These are phyloP conservation scores for Amanita pseudoporphyria DNA, from an alignment of 768 basidiomycete genomes.

Conservation along the genomic window DNA sequence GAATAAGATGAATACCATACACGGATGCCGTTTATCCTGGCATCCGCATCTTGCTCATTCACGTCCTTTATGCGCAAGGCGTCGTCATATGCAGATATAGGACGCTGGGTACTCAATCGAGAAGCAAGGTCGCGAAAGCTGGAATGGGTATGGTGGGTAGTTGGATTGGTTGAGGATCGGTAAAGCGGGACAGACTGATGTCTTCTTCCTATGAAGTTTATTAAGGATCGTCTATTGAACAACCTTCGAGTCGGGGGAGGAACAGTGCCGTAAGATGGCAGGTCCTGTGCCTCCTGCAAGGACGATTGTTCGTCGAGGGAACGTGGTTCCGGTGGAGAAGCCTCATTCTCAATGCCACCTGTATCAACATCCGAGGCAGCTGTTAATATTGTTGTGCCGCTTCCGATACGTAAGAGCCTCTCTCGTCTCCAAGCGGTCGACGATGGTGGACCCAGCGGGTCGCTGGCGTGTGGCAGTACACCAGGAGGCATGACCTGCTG, in stretches of 20 bases:
- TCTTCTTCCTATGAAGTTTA: conserved; percentile 23
- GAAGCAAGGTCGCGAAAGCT: conserved; percentile 30
- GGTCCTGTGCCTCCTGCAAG: conserved; percentile 20
- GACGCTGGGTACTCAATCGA: conserved; percentile 40
- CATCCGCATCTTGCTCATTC: conserved; percentile 39
- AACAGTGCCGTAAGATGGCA: conserved; percentile 50
- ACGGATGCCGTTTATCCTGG: conserved; percentile 77
- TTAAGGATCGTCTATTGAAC: conserved; percentile 19
- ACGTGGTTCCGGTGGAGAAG: not conserved
- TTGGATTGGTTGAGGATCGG: conserved; percentile 26
- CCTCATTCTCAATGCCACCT: not conserved
- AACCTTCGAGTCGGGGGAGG: conserved; percentile 19
- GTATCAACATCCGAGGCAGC: not conserved
- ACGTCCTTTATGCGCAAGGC: conserved; percentile 27
- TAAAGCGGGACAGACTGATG: conserved; percentile 26
- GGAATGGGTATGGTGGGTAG: conserved; percentile 27
- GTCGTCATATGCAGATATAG: conserved; percentile 68
- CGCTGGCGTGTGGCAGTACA: conserved; percentile 7
- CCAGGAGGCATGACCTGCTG: not conserved
- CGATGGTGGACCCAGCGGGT: conserved; percentile 39
- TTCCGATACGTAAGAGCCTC: conserved; percentile 49
- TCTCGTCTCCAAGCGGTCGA: conserved; percentile 52
- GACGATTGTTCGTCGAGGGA: conserved; percentile 23
- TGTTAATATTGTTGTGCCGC: conserved; percentile 12
- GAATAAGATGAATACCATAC: conserved; percentile 89